These are phyloP conservation scores for Eucalyptus camaldulensis DNA, from an alignment of 345 rosid genomes.

Conservation along the genomic window DNA sequence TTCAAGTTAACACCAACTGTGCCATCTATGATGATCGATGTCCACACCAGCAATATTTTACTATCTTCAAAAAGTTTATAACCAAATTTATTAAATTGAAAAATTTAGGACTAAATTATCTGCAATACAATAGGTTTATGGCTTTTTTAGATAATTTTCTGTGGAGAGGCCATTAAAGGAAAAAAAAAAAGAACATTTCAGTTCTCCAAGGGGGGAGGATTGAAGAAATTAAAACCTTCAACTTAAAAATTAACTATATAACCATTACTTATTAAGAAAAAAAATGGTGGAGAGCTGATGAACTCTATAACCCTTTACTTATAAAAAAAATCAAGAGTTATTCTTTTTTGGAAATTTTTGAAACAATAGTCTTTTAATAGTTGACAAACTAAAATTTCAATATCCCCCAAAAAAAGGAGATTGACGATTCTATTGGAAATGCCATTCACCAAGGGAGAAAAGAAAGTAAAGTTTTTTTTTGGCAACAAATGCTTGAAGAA, in stretches of 20 bases:
- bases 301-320: background rate
- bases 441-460: background rate
- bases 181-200: background rate
- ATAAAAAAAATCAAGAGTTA: too few species aligned
- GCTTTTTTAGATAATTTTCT: background rate
- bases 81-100: background rate
- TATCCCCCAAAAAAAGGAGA: background rate
- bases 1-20: accelerated
- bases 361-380: too few species aligned
- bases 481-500: background rate
- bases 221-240: background rate
- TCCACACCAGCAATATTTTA: background rate
- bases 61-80: background rate
- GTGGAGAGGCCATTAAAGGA: accelerated
- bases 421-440: background rate
- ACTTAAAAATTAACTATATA: background rate
- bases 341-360: too few species aligned
- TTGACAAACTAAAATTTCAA: background rate
- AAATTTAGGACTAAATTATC: background rate
- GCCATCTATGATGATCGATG: accelerated
- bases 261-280: background rate
- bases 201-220: accelerated
- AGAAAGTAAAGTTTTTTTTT: too few species aligned
- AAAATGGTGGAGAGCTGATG: background rate
- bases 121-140: background rate